Percentiles rank a stretch among this genome's conserved stretches.
These are phyloP conservation scores for Fistulifera pelliculosa DNA, from an alignment of 108 stramenopile genomes.

Conservation along the genomic window DNA sequence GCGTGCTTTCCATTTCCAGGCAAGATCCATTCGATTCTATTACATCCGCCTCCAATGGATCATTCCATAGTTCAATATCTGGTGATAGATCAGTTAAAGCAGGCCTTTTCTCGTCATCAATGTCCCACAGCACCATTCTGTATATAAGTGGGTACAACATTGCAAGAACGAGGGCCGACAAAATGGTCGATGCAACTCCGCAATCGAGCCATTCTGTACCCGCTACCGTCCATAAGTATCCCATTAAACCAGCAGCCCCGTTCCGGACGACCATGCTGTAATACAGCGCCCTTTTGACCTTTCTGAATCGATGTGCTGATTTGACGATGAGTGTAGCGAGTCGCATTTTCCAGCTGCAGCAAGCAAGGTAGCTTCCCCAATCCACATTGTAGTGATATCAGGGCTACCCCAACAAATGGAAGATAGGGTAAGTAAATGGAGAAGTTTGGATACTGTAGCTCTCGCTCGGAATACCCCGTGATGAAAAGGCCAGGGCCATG, in stretches of 20 bases:
- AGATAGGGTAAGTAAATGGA: neutral
- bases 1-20: too few relatives aligned
- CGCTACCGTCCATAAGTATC: constrained; percentile 52
- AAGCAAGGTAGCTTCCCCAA: constrained; percentile 84
- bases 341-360: constrained; percentile 65
- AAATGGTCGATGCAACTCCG: constrained; percentile 15
- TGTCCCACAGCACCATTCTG: too few relatives aligned
- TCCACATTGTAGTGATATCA: constrained; percentile 53
- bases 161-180: constrained; percentile 19
- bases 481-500: constrained; percentile 42
- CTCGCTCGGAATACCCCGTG: constrained; percentile 22
- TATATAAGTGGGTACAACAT: constrained; percentile 6
- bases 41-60: too few relatives aligned
- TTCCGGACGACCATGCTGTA: constrained; percentile 67
- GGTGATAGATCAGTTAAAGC: too few relatives aligned
- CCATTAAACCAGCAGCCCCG: constrained; percentile 76
- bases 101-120: too few relatives aligned
- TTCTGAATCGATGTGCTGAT: neutral
- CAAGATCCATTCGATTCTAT: too few relatives aligned
- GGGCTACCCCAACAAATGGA: constrained; percentile 73
- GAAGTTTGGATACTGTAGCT: constrained; percentile 4
- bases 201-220: constrained; percentile 21
- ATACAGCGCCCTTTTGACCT: constrained; percentile 23
- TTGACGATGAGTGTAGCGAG: neutral
- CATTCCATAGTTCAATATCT: too few relatives aligned